phyloP scores from a whole-genome alignment of 176 grass and related monocot genomes.

The Carex parvula region DNA sequence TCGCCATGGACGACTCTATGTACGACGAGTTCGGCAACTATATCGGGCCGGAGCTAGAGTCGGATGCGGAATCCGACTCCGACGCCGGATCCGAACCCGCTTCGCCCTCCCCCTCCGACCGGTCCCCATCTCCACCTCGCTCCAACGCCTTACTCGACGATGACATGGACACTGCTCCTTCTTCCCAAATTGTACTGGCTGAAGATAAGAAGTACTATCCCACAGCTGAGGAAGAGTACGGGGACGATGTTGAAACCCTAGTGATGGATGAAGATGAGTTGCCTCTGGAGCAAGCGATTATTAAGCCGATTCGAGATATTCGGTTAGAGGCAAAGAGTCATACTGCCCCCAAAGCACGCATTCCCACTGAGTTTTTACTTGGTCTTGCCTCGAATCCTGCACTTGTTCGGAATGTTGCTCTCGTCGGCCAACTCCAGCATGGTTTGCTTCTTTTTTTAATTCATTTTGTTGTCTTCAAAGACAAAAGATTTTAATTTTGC shows the following conservation, averaged over 20 bases:
- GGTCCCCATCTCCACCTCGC: constrained; percentile 41
- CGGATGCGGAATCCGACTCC: constrained; percentile 45
- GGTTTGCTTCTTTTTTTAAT: constrained; percentile 15
- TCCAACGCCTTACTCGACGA: constrained; percentile 43
- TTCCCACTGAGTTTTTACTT: constrained; percentile 86
- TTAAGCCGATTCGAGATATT: constrained; percentile 72
- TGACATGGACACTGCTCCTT: constrained; percentile 45
- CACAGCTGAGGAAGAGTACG: constrained; percentile 95
- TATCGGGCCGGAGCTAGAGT: constrained; percentile 89
- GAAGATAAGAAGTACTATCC: constrained; percentile 99
- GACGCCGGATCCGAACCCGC: constrained; percentile 32
- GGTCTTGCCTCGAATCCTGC: constrained; percentile 86
- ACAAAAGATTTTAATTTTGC: neutral
- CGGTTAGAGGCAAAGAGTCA: constrained; percentile 70
- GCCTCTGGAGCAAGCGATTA: constrained; percentile 81
- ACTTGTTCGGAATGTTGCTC: constrained; percentile 71
- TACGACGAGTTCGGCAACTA: constrained; percentile 99
- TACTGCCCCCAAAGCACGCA: constrained; percentile 57
- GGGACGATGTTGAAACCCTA: constrained; percentile 86
- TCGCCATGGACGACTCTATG: constrained; percentile 89
- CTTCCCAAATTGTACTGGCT: constrained; percentile 71
- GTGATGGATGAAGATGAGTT: constrained; percentile 99
- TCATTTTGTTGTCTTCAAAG: neutral
- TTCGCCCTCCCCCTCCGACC: constrained; percentile 38
- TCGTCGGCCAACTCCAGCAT: constrained; percentile 92